Conservation (phyloP, 106 monocot species). For the Gastrodia elata region DNA sequence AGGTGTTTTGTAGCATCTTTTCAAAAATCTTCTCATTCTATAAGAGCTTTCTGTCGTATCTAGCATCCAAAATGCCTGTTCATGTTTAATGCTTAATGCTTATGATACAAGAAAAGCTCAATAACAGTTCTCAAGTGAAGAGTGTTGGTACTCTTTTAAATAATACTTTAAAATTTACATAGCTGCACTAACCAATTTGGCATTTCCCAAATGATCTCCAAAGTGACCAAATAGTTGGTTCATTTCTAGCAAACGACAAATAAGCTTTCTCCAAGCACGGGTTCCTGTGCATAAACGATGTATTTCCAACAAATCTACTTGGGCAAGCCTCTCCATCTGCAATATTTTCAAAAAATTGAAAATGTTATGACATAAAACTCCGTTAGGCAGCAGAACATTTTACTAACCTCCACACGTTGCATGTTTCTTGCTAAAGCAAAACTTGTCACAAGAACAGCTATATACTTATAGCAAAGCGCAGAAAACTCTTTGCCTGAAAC, state of each 20-base stretch:
- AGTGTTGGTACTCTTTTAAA: neutral
- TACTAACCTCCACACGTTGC: slow-evolving; percentile 67
- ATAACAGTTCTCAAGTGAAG: neutral
- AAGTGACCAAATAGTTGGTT: slow-evolving; percentile 67
- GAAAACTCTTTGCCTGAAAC: slow-evolving; percentile 75
- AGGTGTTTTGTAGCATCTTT: slow-evolving; percentile 62
- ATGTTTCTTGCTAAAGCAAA: slow-evolving; percentile 90
- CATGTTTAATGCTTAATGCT: slow-evolving; percentile 1
- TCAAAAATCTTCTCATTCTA: slow-evolving; percentile 87
- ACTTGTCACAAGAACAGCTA: slow-evolving; percentile 74
- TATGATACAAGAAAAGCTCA: neutral
- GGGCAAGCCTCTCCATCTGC: slow-evolving; percentile 78
- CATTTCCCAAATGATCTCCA: slow-evolving; percentile 13
- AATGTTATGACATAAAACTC: neutral
- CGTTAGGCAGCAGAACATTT: neutral
- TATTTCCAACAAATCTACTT: slow-evolving; percentile 49
- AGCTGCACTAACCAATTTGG: slow-evolving; percentile 3
- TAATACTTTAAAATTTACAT: neutral
- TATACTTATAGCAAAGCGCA: slow-evolving; percentile 72
- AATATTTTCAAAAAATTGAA: slow-evolving; percentile 5
- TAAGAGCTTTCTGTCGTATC: slow-evolving; percentile 73
- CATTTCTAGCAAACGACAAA: slow-evolving; percentile 74
- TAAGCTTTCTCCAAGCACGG: slow-evolving; percentile 78
- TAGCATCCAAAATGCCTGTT: slow-evolving; percentile 81
- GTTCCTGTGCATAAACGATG: slow-evolving; percentile 38